Base-by-base conservation (phyloP, 164 flowering plant genomes). In the Tetrastigma voinierianum region DNA sequence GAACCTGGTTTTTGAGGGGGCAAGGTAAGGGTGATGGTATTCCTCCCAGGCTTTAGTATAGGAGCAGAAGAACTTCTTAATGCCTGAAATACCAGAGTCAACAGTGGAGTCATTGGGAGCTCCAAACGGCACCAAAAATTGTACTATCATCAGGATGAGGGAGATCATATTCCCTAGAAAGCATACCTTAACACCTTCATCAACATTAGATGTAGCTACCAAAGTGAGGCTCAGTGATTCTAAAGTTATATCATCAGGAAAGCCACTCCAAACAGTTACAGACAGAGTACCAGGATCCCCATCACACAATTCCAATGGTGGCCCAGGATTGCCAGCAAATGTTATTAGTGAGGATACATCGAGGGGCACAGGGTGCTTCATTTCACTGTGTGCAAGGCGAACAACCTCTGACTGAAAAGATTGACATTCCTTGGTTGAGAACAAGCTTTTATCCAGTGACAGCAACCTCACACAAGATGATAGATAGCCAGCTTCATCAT, bases 1-100 rank as follows among this genome's bases (percentile, higher is more conserved):
- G 95, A 89, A 71, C 99, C 99, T 54, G 99, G 96, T 63, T 83
- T 89, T 65, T 92, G 99, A 24, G 97, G 97, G 40, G 97, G 97
- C 51, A 95, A 61, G 46, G 79, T 68, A 62, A 95, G 81, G 44
- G 87, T 86, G 61, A 92, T 84, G 25, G 77, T 76, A 78, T 92
- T 95, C 76, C 73, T 87, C 6, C 98, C 99, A 67, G 98, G 94
- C 63, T 80, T 79, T 63, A 95, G 67, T 51, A 90, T 75, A 45
- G 84, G 79, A 56, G 94, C 84, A 65, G 76, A 56, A 59, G 95
- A 89, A 66, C 86, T 84, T 77, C 68, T 89, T 62, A 88, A 80
- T 51, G 87, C 87, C 98, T 95, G 85, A 64, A 77, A 81, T 15
- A 59, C 32, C 24, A 64, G 32, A 59, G 21, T 21, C 23, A 64